Conservation (phyloP, 2,329 filamentous ascomycete species). For the Grosmannia penicillata region DNA sequence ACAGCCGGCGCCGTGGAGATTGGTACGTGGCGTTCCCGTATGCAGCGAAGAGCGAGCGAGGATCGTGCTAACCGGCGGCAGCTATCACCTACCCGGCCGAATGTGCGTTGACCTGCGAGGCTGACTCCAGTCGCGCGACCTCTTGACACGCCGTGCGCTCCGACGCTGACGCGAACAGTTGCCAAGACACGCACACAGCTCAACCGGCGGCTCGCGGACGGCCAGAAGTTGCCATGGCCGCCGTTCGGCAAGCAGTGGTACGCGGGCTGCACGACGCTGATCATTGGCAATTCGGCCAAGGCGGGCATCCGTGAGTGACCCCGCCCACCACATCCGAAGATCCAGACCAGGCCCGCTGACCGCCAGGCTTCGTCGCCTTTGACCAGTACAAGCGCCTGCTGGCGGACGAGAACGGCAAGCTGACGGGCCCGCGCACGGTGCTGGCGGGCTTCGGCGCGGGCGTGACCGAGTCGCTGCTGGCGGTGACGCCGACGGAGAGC, state of each 20-base stretch:
- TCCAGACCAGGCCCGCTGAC: not conserved
- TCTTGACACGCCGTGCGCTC: too few relatives aligned
- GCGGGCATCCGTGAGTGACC: constrained; percentile 63
- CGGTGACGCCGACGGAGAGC: constrained; percentile 92
- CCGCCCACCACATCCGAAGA: not conserved
- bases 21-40: constrained; percentile 29
- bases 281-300: constrained; percentile 93
- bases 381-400: constrained; percentile 83
- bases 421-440: constrained; percentile 81
- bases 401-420: constrained; percentile 69
- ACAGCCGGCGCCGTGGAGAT: constrained; percentile 94
- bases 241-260: constrained; percentile 94
- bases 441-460: constrained; percentile 89
- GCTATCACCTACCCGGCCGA: constrained; percentile 90
- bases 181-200: constrained; percentile 92
- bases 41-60: not conserved
- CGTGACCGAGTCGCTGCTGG: constrained; percentile 81
- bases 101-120: constrained; percentile 40
- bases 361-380: constrained; percentile 76
- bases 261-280: constrained; percentile 89
- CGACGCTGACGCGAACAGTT: too few relatives aligned
- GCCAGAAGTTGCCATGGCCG: constrained; percentile 85
- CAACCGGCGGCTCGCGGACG: constrained; percentile 66
- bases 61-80: constrained; percentile 16
- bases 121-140: not conserved